Conservation (phyloP, 202 grass and related monocot species). For the Zizania palustris region DNA sequence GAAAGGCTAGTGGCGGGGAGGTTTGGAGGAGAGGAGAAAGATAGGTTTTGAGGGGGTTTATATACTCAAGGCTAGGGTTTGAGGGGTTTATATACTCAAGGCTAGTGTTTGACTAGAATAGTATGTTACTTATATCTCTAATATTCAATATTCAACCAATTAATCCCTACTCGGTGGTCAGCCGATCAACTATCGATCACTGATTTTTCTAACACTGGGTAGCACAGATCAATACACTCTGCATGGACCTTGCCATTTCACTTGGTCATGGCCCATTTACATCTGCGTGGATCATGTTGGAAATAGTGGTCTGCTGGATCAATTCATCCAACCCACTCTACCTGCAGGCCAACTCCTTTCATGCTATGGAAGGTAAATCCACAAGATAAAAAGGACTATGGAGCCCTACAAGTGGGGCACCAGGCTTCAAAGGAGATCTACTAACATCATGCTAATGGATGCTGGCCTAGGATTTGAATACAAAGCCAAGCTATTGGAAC, state of each 20-base stretch:
- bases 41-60: no score
- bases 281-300: not conserved
- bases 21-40: no score
- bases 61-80: no score
- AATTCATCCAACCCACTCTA: not conserved
- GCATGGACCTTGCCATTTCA: not conserved
- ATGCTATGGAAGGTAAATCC: not conserved
- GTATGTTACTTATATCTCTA: no score
- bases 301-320: not conserved
- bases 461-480: not conserved
- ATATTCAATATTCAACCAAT: no score
- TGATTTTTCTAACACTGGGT: no score
- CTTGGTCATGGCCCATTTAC: not conserved
- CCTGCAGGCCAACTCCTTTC: not conserved
- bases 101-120: no score
- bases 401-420: not conserved
- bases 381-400: not conserved
- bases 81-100: no score
- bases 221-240: not conserved
- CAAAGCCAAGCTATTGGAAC: not conserved
- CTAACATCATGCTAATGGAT: not conserved
- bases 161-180: no score
- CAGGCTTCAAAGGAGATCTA: not conserved
- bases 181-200: no score
- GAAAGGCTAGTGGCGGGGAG: no score